These are phyloP conservation scores for Flaveria brownii DNA, from an alignment of 129 eudicot genomes.

Conservation along the genomic window DNA sequence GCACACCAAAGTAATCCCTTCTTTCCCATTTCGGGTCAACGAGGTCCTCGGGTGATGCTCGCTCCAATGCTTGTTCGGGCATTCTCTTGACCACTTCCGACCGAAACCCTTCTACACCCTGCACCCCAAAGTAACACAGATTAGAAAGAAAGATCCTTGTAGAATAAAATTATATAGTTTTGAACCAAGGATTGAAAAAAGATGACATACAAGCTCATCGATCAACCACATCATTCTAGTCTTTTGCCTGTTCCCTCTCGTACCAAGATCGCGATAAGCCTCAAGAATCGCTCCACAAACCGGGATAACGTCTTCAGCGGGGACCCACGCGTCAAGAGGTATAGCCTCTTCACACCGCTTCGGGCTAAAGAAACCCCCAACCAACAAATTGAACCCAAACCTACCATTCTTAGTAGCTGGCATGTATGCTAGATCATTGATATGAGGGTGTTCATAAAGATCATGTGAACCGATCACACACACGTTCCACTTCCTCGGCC, in stretches of 20 bases:
- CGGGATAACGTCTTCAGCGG: conserved; percentile 72
- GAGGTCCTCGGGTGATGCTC: conserved; percentile 72
- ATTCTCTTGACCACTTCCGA: conserved; percentile 87
- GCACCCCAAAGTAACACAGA: conserved; percentile 34
- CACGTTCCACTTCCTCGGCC: conserved; percentile 99
- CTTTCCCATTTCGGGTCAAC: conserved; percentile 77
- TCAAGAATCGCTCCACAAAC: conserved; percentile 81
- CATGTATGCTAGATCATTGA: conserved; percentile 94
- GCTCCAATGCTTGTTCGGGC: conserved; percentile 71
- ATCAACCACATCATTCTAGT: conserved; percentile 99
- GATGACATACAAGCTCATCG: conserved; percentile 73
- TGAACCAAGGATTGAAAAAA: background rate
- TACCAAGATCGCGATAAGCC: conserved; percentile 89
- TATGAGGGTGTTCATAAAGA: conserved; percentile 97
- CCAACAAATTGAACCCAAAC: conserved; percentile 87
- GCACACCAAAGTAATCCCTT: conserved; percentile 78
- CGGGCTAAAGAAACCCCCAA: conserved; percentile 95
- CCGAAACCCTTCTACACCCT: conserved; percentile 93
- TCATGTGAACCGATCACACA: conserved; percentile 96
- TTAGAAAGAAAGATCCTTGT: conserved; percentile 25
- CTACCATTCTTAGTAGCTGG: conserved; percentile 87
- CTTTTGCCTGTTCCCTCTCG: conserved; percentile 87
- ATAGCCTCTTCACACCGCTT: conserved; percentile 91
- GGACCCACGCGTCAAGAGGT: conserved; percentile 97
- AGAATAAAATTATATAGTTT: background rate